phyloP scores from a whole-genome alignment of 306 rosid species.

The Pueraria montana region DNA sequence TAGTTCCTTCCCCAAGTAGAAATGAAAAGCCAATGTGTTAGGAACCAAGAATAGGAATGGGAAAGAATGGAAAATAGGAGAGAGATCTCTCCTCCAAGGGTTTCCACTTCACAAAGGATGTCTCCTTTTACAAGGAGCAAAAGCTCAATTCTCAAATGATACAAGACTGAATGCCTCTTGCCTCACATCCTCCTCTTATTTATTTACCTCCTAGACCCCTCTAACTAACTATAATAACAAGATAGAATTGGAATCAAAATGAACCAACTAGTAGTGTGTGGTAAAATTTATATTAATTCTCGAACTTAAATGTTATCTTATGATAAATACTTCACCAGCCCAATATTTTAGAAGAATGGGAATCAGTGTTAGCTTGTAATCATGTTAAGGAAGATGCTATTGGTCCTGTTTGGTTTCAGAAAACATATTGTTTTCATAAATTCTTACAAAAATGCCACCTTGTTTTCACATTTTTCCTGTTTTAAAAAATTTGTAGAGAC shows the following conservation, averaged over 20 bases:
- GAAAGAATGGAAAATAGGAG: not conserved
- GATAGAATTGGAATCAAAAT: constrained; percentile 5
- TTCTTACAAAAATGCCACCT: not conserved
- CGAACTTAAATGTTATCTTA: not conserved
- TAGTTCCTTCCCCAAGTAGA: constrained; percentile 24
- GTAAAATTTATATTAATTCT: constrained; percentile 3
- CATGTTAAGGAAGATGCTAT: constrained; percentile 14
- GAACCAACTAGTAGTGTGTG: not conserved
- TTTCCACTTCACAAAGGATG: not conserved
- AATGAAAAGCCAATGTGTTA: not conserved
- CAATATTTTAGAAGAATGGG: constrained; percentile 28
- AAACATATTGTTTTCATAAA: not conserved
- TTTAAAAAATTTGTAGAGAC: not conserved
- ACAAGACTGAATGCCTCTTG: not conserved
- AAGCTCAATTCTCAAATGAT: constrained; percentile 13
- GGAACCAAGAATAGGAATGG: not conserved
- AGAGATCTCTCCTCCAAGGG: not conserved
- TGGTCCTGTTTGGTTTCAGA: not conserved
- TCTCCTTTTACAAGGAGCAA: not conserved
- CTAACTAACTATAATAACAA: not conserved
- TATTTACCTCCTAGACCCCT: not conserved
- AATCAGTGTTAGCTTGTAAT: not conserved
- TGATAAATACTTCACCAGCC: constrained; percentile 18
- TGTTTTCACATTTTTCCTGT: not conserved
- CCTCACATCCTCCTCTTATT: not conserved